Base-by-base conservation (phyloP, 2,329 filamentous ascomycete species). In the Dothistroma septosporum region DNA sequence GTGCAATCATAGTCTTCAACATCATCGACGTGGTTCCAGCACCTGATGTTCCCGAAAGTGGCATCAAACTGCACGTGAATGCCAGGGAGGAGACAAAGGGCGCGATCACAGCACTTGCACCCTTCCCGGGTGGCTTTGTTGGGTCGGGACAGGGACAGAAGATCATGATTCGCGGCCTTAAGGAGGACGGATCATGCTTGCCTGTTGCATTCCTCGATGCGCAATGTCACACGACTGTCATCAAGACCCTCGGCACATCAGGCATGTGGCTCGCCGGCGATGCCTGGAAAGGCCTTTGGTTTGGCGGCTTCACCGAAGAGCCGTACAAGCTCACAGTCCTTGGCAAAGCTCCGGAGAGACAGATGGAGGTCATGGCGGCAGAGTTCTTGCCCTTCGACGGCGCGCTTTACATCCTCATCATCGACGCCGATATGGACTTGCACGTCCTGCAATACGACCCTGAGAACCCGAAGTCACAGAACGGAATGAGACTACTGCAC, bases 121-220 rank as follows among this genome's bases (percentile, higher is more conserved):
- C 93, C 90, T 47, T 91, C 87, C 0, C 92, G 94, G 69, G 70
- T 24, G 75, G 94, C 90, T 1, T 91, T 93, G 67, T 86, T 95
- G 82, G 87, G 94, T 63, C 90, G 90, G 92, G 92, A 0, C 94
- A 99, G 73, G 94, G 94, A 0, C 92, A 97, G 71, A 99, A 99
- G 76, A 93, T 92, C 74, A 95, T 99, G 89, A 92, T 99, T 1
- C 84, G 94, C 61, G 94, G 94, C 46, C 82, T 99, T 2, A 97
- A 97, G 74, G 94, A 99, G 75, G 94, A 99, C 72, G 91, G 92
- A 0, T 92, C 90, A 1, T 83, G 97, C 56, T 81, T 97, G 0
- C 94, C 94, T 0, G 93, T 99, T 3, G 94, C 94, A 0, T 99
- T 99, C 72, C 89, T 99, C 82, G 94, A 99, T 71, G 95, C 97